These are phyloP conservation scores for Nemania sp. DNA, from an alignment of 2,329 filamentous ascomycete genomes.

Conservation along the genomic window DNA sequence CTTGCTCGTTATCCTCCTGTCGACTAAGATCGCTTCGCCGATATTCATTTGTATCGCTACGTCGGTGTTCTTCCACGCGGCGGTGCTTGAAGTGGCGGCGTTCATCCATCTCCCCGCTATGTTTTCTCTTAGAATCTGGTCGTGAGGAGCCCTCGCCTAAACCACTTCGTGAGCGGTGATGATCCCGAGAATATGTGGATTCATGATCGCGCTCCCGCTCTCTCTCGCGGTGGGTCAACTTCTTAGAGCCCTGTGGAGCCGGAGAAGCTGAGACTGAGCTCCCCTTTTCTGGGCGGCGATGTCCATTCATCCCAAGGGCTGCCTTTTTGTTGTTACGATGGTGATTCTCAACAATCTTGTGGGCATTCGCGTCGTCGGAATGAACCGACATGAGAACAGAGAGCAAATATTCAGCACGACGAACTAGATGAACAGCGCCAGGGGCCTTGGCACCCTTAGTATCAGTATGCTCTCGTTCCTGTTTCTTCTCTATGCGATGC, in stretches of 20 bases:
- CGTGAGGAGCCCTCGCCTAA: conserved; percentile 65
- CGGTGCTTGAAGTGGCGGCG: conserved; percentile 62
- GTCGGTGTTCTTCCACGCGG: conserved; percentile 60
- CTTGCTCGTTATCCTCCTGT: conserved; percentile 53
- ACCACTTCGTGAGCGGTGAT: conserved; percentile 64
- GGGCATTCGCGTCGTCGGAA: conserved; percentile 79
- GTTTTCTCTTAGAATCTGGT: conserved; percentile 71
- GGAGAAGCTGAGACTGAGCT: conserved; percentile 78
- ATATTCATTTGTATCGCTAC: conserved; percentile 50
- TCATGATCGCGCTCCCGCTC: conserved; percentile 61
- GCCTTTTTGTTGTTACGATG: conserved; percentile 93
- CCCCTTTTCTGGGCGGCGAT: conserved; percentile 69
- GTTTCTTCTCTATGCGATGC: conserved; percentile 97
- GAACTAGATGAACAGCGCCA: conserved; percentile 96
- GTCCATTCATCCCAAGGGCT: conserved; percentile 65
- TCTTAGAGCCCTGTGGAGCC: conserved; percentile 66
- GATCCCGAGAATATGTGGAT: conserved; percentile 58
- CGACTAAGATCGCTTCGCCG: conserved; percentile 53
- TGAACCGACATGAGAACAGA: conserved; percentile 93
- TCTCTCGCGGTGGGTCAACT: conserved; percentile 61
- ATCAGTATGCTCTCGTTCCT: conserved; percentile 83
- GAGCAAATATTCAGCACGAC: conserved; percentile 92
- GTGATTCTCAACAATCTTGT: conserved; percentile 88
- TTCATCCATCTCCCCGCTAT: conserved; percentile 65
- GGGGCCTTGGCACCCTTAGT: conserved; percentile 90